Evolutionary conservation across 2,329 filamentous ascomycete genomes (phyloP).

Genomic region (Cordyceps sp.): DNA sequence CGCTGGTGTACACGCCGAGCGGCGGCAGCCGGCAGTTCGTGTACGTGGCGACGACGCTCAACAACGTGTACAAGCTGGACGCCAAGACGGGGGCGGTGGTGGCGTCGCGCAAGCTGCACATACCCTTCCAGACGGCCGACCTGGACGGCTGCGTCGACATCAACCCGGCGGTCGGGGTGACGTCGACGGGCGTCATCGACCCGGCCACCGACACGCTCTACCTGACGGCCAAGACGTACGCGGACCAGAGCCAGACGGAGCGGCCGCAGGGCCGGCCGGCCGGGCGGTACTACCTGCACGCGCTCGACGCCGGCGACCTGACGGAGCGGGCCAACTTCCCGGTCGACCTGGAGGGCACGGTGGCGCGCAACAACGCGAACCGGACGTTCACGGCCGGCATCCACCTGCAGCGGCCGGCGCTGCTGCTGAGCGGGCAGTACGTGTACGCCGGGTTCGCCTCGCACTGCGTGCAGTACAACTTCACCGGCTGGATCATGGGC

Average conservation of each 20-base stretch:
- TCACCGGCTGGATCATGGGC: conserved; percentile 34
- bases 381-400: conserved; percentile 36
- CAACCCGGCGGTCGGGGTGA: conserved; percentile 35
- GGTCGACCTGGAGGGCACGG: conserved; percentile 26
- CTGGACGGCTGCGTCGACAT: conserved; percentile 38
- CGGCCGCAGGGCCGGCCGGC: conserved; percentile 15
- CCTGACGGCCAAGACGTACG: conserved; percentile 25
- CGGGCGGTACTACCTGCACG: conserved; percentile 20
- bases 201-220: conserved; percentile 36
- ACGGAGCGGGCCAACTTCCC: conserved; percentile 25
- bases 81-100: conserved; percentile 35
- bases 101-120: conserved; percentile 34
- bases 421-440: conserved; percentile 26
- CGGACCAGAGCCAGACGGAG: conserved; percentile 12
- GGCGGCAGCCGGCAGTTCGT: conserved; percentile 31
- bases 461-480: conserved; percentile 39
- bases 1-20: conserved; percentile 29
- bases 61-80: conserved; percentile 39
- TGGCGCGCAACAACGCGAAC: conserved; percentile 25
- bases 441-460: conserved; percentile 37
- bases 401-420: conserved; percentile 31
- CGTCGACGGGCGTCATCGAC: conserved; percentile 38
- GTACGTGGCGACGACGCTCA: conserved; percentile 39
- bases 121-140: conserved; percentile 53
- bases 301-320: conserved; percentile 20